Evolutionary conservation across 805 yeast genomes (phyloP).

Genomic region (Isabelozyma rhagii): DNA sequence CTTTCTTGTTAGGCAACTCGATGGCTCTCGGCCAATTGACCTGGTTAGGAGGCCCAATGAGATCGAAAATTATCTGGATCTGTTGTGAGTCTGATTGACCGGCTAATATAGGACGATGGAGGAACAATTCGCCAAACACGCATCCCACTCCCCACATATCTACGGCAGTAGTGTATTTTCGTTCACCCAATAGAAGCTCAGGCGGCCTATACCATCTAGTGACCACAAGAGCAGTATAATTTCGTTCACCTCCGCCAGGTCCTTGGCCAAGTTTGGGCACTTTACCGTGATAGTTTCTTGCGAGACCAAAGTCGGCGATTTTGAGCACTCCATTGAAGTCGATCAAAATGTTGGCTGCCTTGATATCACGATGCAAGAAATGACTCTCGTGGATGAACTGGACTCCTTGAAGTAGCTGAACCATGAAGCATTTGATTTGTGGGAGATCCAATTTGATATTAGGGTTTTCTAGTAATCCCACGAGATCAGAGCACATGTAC

Average conservation of each 20-base stretch:
- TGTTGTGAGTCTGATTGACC: conserved; percentile 89
- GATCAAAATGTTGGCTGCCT: conserved; percentile 90
- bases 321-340: conserved; percentile 75
- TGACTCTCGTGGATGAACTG: conserved; percentile 68
- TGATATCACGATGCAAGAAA: conserved; percentile 83
- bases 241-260: conserved; percentile 55
- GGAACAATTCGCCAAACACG: conserved; percentile 87
- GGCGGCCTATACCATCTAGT: conserved; percentile 99
- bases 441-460: conserved; percentile 54
- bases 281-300: conserved; percentile 66
- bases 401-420: conserved; percentile 75
- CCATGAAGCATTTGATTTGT: conserved; percentile 80
- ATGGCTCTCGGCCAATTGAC: conserved; percentile 61
- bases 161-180: conserved; percentile 86
- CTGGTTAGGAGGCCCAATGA: conserved; percentile 75
- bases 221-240: conserved; percentile 70
- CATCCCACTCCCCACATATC: conserved; percentile 99
- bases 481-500: conserved; percentile 87
- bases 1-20: conserved; percentile 53
- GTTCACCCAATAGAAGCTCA: conserved; percentile 82
- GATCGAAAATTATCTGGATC: conserved; percentile 72
- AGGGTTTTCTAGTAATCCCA: conserved; percentile 85
- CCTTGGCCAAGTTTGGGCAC: conserved; percentile 53
- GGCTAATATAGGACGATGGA: conserved; percentile 74
- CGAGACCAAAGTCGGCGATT: conserved; percentile 94